Percentiles rank a stretch among this genome's conserved stretches.
Evolutionary conservation across 805 yeast genomes (phyloP).

Genomic region (Yamadazyma kitorensis): DNA sequence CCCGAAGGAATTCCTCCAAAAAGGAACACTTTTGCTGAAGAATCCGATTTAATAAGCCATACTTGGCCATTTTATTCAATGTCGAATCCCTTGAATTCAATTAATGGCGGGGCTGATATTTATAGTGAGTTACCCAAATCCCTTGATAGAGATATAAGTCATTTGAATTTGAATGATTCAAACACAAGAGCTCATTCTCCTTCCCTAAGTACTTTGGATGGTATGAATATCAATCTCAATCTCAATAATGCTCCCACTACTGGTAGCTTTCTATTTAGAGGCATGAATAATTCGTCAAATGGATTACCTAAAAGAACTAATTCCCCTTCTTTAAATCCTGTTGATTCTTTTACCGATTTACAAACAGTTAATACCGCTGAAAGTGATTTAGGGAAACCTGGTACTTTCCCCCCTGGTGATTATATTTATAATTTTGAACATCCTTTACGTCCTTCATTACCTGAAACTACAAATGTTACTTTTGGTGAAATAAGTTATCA

Average conservation of each 20-base stretch:
- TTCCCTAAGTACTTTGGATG: constrained; percentile 1
- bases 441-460: constrained; percentile 74
- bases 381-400: constrained; percentile 20
- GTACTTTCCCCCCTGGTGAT: constrained; percentile 76
- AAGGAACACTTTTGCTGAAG: constrained; percentile 61
- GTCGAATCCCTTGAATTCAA: constrained; percentile 16
- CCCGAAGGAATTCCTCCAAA: constrained; percentile 98
- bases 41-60: constrained; percentile 66
- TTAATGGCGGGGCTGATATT: constrained; percentile 48
- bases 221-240: background rate
- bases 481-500: constrained; percentile 78
- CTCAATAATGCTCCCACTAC: constrained; percentile 4
- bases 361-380: constrained; percentile 13
- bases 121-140: constrained; percentile 26
- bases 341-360: constrained; percentile 22
- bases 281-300: constrained; percentile 24
- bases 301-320: constrained; percentile 28
- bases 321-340: constrained; percentile 25
- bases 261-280: constrained; percentile 20
- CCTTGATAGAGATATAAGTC: constrained; percentile 31
- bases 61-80: constrained; percentile 82
- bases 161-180: constrained; percentile 31
- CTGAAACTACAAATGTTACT: constrained; percentile 74
- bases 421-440: constrained; percentile 91
- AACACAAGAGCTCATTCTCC: constrained; percentile 16